Base-by-base conservation (phyloP, 169 alveolate species). In the Cryptosporidium ubiquitum region DNA sequence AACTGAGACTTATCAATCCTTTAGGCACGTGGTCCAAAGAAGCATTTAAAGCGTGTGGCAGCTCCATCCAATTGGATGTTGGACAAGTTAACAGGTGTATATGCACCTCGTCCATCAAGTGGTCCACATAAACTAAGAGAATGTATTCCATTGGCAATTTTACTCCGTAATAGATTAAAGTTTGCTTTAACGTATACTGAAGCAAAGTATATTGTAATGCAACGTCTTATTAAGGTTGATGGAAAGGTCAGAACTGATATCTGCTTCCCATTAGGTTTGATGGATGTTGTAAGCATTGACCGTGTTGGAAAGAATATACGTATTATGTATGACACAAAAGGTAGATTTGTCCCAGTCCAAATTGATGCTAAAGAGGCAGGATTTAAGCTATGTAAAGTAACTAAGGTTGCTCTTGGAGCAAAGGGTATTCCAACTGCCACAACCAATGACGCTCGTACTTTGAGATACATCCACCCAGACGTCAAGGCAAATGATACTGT, bases 61-160 rank as follows among this genome's bases (percentile, higher is more conserved):
- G 99, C 99, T 91, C 99, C 99, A 33, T 95, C 96, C 44, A 98
- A 97, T 92, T 98, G 99, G 99, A 96, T 98, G 99, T 95, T 98
- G 86, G 96, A 95, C 95, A 98, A 98, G 94, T 91, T 98, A 93
- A 97, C 98, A 23, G 99, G 99, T 58, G 95, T 93, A 70, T 98
- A 95, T 91, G 97, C 97, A 18, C 97, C 97, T 85, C 94, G 94
- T 93, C 95, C 97, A 2, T 94, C 96, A 16, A 94, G 96, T 68
- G 98, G 99, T 40, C 99, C 99, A 18, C 99, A 98, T 96, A 98
- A 97, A 94, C 94, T 95, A 71, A 95, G 99, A 44, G 99, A 98
- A 94, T 97, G 99, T 93, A 92, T 98, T 71, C 99, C 99, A 23
- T 94, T 98, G 74, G 93, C 97, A 61, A 93, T 96, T 74, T 91